These are phyloP conservation scores for Talaromyces sp. DNA, from an alignment of 2,329 filamentous ascomycete genomes.

Conservation along the genomic window DNA sequence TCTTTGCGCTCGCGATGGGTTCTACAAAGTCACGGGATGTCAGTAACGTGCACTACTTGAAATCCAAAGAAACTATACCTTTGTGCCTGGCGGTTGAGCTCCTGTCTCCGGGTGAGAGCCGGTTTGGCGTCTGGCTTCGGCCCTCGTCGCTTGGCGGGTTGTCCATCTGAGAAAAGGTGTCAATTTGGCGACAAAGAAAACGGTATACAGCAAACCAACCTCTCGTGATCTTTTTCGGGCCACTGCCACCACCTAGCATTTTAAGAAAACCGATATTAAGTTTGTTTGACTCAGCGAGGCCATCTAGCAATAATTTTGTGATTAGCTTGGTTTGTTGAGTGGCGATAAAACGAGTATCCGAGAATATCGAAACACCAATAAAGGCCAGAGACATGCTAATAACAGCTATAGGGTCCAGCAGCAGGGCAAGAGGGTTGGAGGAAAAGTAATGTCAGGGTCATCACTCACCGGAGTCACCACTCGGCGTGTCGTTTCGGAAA, in stretches of 20 bases:
- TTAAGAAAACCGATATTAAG: slow-evolving; percentile 59
- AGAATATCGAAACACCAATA: background rate
- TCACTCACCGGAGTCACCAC: background rate
- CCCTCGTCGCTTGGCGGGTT: slow-evolving; percentile 80
- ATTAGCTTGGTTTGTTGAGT: background rate
- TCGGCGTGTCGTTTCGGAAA: background rate
- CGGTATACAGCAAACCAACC: slow-evolving; percentile 43
- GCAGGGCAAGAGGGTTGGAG: background rate
- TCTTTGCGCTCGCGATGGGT: slow-evolving; percentile 97
- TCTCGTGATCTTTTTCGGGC: slow-evolving; percentile 68
- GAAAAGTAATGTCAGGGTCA: background rate
- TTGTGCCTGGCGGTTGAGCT: slow-evolving; percentile 92
- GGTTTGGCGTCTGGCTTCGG: slow-evolving; percentile 97
- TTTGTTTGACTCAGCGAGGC: slow-evolving; percentile 4
- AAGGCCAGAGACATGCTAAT: background rate
- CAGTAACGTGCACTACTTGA: slow-evolving; percentile 7
- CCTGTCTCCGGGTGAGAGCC: slow-evolving; percentile 83
- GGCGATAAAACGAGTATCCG: background rate
- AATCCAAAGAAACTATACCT: slow-evolving; percentile 52
- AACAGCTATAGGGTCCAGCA: background rate
- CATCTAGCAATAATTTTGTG: background rate
- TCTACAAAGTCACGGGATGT: slow-evolving; percentile 43
- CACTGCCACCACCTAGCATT: slow-evolving; percentile 48
- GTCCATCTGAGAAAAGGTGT: slow-evolving; percentile 57
- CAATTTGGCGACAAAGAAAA: slow-evolving; percentile 3